Percentiles rank a stretch among this genome's conserved stretches.
These are phyloP conservation scores for Spongispora temasekensis DNA, from an alignment of 1,284 basidiomycete species.

Conservation along the genomic window DNA sequence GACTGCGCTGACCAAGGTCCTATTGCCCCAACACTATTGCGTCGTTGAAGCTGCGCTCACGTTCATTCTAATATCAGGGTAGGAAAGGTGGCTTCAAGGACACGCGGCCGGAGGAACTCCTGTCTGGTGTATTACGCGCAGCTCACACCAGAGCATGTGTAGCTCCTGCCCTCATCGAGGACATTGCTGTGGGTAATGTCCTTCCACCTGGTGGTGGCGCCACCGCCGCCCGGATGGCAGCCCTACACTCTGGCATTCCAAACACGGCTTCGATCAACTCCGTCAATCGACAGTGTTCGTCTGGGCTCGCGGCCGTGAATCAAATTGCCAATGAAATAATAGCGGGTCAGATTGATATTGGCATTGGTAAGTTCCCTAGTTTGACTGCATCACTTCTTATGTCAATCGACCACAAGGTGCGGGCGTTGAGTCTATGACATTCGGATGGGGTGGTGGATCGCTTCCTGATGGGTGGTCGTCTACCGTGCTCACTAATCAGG, in stretches of 20 bases:
- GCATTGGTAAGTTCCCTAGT: constrained; percentile 67
- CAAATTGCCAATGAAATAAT: constrained; percentile 91
- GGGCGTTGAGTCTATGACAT: constrained; percentile 96
- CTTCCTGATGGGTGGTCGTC: constrained; percentile 81
- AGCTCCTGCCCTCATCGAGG: constrained; percentile 84
- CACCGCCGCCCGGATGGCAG: constrained; percentile 90
- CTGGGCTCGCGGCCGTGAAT: constrained; percentile 86
- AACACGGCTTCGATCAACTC: constrained; percentile 81
- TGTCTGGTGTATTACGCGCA: constrained; percentile 80
- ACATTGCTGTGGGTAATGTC: constrained; percentile 92
- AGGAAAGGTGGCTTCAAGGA: constrained; percentile 96
- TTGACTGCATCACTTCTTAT: constrained; percentile 2
- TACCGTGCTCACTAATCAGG: constrained; percentile 73
- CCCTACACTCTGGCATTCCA: constrained; percentile 90
- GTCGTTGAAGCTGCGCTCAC: constrained; percentile 13
- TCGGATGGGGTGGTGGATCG: constrained; percentile 74
- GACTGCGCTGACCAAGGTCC: constrained; percentile 87
- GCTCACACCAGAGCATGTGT: constrained; percentile 67
- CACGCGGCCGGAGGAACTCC: constrained; percentile 87
- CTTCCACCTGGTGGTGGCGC: constrained; percentile 93
- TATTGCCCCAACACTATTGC: neutral
- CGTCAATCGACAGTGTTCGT: constrained; percentile 95
- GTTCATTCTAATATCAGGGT: constrained; percentile 47
- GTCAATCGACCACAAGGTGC: constrained; percentile 55
- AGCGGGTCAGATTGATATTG: constrained; percentile 87